Conservation (phyloP, 164 flowering plant species). For the Stephania yunnanensis region DNA sequence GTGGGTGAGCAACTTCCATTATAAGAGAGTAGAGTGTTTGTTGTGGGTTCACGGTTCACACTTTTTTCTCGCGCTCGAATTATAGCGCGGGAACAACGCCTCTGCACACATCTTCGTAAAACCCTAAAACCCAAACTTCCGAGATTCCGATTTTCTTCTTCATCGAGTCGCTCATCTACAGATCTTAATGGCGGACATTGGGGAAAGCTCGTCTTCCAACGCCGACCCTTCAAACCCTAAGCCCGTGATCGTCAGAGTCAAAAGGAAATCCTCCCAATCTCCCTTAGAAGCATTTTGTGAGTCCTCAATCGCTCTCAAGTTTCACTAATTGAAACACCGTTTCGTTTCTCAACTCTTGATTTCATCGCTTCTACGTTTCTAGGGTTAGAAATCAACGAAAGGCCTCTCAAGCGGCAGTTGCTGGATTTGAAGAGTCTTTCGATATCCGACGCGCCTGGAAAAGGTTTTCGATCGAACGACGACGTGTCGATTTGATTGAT, state of each 20-base stretch:
- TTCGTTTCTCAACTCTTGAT: not conserved
- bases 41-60: too few species aligned
- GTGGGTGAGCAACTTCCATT: too few species aligned
- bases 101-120: not conserved
- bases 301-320: not conserved
- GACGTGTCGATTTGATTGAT: not conserved
- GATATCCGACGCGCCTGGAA: conserved; percentile 36
- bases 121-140: not conserved
- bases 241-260: conserved; percentile 76
- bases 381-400: conserved; percentile 92
- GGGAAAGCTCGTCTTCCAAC: conserved; percentile 24
- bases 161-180: not conserved
- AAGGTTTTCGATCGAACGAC: conserved; percentile 20
- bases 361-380: not conserved
- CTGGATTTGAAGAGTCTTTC: conserved; percentile 67
- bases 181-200: conserved; percentile 23
- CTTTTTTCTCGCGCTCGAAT: not conserved
- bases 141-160: not conserved
- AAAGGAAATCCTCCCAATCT: conserved; percentile 53
- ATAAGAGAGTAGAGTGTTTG: too few species aligned
- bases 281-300: conserved; percentile 67
- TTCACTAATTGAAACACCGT: not conserved
- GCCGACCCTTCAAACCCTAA: conserved; percentile 15
- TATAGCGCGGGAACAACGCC: not conserved
- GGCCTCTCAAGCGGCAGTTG: conserved; percentile 61